Conservation (phyloP, 441 rosid species). For the Capsella rubella region DNA sequence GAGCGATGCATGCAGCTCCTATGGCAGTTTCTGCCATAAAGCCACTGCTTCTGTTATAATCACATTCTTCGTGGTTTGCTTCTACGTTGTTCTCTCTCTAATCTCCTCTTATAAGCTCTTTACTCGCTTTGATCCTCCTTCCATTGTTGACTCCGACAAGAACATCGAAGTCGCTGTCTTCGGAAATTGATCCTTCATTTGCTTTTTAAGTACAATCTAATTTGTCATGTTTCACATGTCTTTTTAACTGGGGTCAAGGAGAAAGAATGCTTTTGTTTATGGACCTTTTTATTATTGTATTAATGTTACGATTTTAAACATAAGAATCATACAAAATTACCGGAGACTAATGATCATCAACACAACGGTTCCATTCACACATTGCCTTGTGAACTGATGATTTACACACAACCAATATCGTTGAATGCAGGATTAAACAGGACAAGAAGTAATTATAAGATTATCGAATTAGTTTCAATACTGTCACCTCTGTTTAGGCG, state of each 20-base stretch:
- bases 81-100: constrained; percentile 64
- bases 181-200: constrained; percentile 37
- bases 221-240: constrained; percentile 13
- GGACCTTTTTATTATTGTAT: not conserved
- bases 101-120: constrained; percentile 86
- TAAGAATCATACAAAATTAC: not conserved
- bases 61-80: constrained; percentile 58
- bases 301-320: not conserved
- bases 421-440: not conserved
- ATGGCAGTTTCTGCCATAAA: constrained; percentile 69
- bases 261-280: constrained; percentile 12
- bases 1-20: constrained; percentile 79
- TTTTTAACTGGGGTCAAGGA: constrained; percentile 14
- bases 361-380: not conserved
- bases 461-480: not conserved
- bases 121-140: constrained; percentile 72
- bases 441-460: constrained; percentile 10
- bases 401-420: not conserved
- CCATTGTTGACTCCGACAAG: constrained; percentile 44
- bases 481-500: constrained; percentile 32
- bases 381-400: not conserved
- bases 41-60: constrained; percentile 68
- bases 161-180: constrained; percentile 51
- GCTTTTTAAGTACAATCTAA: constrained; percentile 3
- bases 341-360: not conserved